A percentile compares a stretch with the other conserved stretches of the same genome.
phyloP scores from a whole-genome alignment of 768 basidiomycete genomes.

The Krasilnikovozyma curviuscula region DNA sequence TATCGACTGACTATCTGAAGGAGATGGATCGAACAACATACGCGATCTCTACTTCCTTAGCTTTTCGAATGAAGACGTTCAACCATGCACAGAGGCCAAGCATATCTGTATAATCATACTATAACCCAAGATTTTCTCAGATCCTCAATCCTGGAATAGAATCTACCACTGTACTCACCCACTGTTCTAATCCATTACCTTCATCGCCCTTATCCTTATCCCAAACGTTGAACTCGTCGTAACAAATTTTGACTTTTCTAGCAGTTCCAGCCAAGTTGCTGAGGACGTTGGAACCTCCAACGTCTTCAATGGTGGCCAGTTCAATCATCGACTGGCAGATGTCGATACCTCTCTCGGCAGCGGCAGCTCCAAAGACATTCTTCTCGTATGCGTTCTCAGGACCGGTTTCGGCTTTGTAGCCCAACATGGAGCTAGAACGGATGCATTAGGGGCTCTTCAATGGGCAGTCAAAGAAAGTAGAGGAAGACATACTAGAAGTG shows the following conservation, averaged over 20 bases:
- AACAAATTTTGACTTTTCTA: constrained; percentile 26
- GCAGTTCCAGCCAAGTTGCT: constrained; percentile 10
- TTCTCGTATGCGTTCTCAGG: constrained; percentile 27
- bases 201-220: constrained; percentile 31
- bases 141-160: too few species aligned
- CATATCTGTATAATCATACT: constrained; percentile 38
- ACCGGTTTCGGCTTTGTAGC: constrained; percentile 16
- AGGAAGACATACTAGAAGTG: constrained; percentile 20
- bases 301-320: constrained; percentile 24
- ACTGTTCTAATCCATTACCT: constrained; percentile 36
- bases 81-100: constrained; percentile 43
- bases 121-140: too few species aligned
- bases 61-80: constrained; percentile 42
- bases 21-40: too few species aligned
- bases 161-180: too few species aligned
- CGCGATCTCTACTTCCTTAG: constrained; percentile 41
- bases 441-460: not conserved
- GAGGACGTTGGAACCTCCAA: not conserved
- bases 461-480: too few species aligned
- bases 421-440: constrained; percentile 18
- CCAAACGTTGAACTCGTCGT: constrained; percentile 38
- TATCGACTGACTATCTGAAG: too few species aligned
- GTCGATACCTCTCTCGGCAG: constrained; percentile 37
- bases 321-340: constrained; percentile 36
- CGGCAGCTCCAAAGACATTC: constrained; percentile 37